Base-by-base conservation (phyloP, 2,329 filamentous ascomycete genomes). In the Tricladium varicosporioides region DNA sequence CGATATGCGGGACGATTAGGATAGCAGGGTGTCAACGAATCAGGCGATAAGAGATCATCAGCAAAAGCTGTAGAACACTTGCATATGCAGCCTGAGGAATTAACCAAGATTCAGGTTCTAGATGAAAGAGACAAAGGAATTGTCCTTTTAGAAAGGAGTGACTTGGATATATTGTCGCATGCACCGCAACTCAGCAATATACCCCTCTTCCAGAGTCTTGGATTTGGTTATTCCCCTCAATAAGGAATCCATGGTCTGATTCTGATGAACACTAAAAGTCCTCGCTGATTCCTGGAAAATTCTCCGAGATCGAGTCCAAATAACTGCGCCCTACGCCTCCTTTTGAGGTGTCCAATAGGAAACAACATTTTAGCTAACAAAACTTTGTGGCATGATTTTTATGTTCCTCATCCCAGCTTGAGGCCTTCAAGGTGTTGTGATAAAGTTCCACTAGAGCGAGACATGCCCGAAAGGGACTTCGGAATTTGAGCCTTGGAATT, bases 1-100 rank as follows among this genome's bases (percentile, higher is more conserved):
- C 54, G 54, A 53, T 57, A 53, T 57, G 53, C 51, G 56, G 56
- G 31, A 40, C 51, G 56, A 58, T 58, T 51, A 58, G 56, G 42
- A 36, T 13, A 51, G 42, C 22, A 4, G 18, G 16, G 19, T 31
- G 7, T 2, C 16, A 18, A 32, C 54, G 15, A 54, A 54, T 54
- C 45, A 49, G 32, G 13, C 14, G 11, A 27, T 13, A 14, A 15
- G 8, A 10, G n/a, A 49, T 49, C 32, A 16, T 54, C 32, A 54
- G 46, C 53, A 49, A 19, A 19, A n/a, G 19, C 1, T 9, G 32
- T 14, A 4, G 4, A 18, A n/a, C 14, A 47, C 14, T 22, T 36
- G 48, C 48, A 50, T 45, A 54, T 54, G 53, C 45, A 14, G 33
- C 16, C 32, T 15, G 52, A 42, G 15, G 15, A 36, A 33, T 46